phyloP scores from a whole-genome alignment of 1,284 basidiomycete species.

The Gymnopus androsaceus region DNA sequence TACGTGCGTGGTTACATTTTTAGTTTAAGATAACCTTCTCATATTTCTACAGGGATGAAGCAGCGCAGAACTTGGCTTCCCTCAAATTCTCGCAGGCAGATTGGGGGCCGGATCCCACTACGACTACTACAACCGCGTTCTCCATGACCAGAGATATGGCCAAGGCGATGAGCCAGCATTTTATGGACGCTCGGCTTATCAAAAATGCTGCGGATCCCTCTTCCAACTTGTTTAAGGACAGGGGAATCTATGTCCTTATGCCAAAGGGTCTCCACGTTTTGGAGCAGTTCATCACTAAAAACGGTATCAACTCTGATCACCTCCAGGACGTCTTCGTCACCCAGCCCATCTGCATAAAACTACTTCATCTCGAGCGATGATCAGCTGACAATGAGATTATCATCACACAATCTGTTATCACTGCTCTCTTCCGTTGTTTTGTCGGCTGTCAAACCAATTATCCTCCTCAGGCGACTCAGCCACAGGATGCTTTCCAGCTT shows the following conservation, averaged over 20 bases:
- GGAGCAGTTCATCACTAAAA: conserved; percentile 98
- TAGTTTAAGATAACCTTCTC: conserved; percentile 15
- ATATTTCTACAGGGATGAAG: conserved; percentile 89
- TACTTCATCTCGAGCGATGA: conserved; percentile 94
- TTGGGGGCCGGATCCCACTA: conserved; percentile 97
- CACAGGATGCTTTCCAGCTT: conserved; percentile 68
- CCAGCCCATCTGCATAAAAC: conserved; percentile 97
- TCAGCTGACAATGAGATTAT: conserved; percentile 96
- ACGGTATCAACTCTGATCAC: conserved; percentile 95
- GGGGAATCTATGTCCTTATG: conserved; percentile 93
- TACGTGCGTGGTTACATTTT: conserved; percentile 63
- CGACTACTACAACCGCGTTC: conserved; percentile 98
- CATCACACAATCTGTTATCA: conserved; percentile 90
- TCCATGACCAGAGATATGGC: conserved; percentile 99
- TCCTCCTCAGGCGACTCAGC: conserved; percentile 45
- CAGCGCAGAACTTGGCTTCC: conserved; percentile 89
- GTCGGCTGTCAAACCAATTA: conserved; percentile 87
- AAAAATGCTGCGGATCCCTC: conserved; percentile 93
- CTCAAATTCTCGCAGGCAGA: conserved; percentile 99
- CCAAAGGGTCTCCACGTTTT: conserved; percentile 98
- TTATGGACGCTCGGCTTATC: conserved; percentile 97
- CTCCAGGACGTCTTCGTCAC: conserved; percentile 87
- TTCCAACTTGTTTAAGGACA: conserved; percentile 93
- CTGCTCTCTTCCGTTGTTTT: conserved; percentile 94
- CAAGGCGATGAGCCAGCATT: conserved; percentile 98